Base-by-base conservation (phyloP, 108 stramenopile species). In the Asterionellopsis glacialis region DNA sequence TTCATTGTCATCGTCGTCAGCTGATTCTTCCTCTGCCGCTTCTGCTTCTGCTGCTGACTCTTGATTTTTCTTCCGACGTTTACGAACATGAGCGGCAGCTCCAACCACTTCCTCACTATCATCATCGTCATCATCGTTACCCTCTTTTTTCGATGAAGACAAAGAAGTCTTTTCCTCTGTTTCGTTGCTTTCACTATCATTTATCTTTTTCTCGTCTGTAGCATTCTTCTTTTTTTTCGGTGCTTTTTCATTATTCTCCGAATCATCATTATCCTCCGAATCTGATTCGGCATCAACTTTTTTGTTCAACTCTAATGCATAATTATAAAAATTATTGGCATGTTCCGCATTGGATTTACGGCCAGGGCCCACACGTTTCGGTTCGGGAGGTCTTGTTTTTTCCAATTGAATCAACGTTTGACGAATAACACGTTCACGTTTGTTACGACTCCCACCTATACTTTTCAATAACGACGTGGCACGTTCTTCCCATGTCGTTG, bases 321-420 rank as follows among this genome's bases (percentile, higher is more conserved):
- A 75, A 66, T 82, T 64, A 59, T 77, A 82, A 77, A 77, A 82
- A 7, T 72, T 64, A 61, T 77, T 77, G 27, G 81, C 81, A 63
- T 77, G 76, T 54, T 82, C 76, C 12, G 76, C 70, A 42, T 82
- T 74, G 19, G 69, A 67, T 48, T 77, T 77, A 22, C 81, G 61
- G 15, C 81, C 81, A 18, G 81, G 81, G 5, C 81, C 81, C 0
- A 64, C 69, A 41, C 69, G 64, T 19, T 61, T 64, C 25, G 1
- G 1, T 25, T 24, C 15, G 1, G 22, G 24, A 3, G 19, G 22
- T 22, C 15, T 15, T 53, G 21, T 25, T 53, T 9, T 47, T 47
- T 47, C 15, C 57, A 77, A 53, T 40, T 38, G 12, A 16, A 25
- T 22, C 5, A 82, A 50, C 16, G 81, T 75, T 47, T 63, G 56